These are phyloP conservation scores for Tilletia indica DNA, from an alignment of 1,284 basidiomycete genomes.

Conservation along the genomic window DNA sequence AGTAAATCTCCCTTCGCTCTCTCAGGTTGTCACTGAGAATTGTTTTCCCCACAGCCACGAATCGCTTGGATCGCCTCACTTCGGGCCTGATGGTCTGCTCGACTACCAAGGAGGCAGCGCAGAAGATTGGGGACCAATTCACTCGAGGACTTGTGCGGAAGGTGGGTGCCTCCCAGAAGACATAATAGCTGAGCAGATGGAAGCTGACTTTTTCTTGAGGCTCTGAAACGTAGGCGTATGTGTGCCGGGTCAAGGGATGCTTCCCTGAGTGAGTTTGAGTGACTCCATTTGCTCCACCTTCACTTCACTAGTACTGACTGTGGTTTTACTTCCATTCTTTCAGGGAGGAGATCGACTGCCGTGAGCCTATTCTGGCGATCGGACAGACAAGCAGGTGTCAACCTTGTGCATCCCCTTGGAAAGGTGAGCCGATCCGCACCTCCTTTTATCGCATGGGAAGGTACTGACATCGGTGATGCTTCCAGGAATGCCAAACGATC, in stretches of 20 bases:
- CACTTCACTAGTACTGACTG: slow-evolving; percentile 48
- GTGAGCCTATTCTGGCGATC: slow-evolving; percentile 83
- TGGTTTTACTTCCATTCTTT: neutral
- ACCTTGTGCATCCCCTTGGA: slow-evolving; percentile 72
- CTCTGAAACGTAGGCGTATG: slow-evolving; percentile 30
- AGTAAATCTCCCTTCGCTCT: slow-evolving; percentile 61
- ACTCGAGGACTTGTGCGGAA: slow-evolving; percentile 69
- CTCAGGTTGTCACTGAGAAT: neutral
- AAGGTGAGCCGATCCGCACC: neutral
- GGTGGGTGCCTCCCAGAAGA: slow-evolving; percentile 56
- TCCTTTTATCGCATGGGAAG: neutral
- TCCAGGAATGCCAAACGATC: slow-evolving; percentile 72
- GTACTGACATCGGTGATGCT: slow-evolving; percentile 18
- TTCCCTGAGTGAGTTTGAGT: slow-evolving; percentile 27
- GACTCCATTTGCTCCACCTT: slow-evolving; percentile 70
- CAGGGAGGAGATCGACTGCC: slow-evolving; percentile 71
- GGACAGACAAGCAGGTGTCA: slow-evolving; percentile 95
- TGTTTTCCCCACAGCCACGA: slow-evolving; percentile 66
- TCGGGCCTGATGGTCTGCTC: slow-evolving; percentile 95
- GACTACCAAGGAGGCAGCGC: slow-evolving; percentile 70
- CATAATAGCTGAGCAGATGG: too few species aligned
- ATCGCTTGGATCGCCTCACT: slow-evolving; percentile 89
- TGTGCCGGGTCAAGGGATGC: slow-evolving; percentile 37
- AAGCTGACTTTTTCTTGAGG: too few species aligned
- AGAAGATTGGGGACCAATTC: slow-evolving; percentile 62